These are phyloP conservation scores for Protomyces gravidus DNA, from an alignment of 1,139 yeast genomes.

Conservation along the genomic window DNA sequence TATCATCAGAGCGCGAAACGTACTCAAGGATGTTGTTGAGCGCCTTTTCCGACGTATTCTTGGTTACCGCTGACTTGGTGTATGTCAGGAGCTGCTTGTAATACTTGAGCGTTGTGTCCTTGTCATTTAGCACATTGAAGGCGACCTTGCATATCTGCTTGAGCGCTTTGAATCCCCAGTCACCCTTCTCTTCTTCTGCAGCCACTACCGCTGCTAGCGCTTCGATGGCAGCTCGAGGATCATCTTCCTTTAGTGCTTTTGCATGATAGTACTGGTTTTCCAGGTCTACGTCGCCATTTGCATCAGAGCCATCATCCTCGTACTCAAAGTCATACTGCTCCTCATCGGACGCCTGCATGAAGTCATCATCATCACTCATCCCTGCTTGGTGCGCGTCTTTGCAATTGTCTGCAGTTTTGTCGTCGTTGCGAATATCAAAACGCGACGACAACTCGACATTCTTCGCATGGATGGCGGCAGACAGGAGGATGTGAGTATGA, in stretches of 20 bases:
- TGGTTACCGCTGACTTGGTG: constrained; percentile 40
- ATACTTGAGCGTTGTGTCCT: constrained; percentile 41
- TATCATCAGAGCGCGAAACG: constrained; percentile 40
- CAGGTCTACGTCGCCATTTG: constrained; percentile 39
- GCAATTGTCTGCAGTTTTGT: neutral
- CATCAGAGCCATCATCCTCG: constrained; percentile 52
- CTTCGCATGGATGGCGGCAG: neutral
- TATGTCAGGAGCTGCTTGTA: constrained; percentile 40
- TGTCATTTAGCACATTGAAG: constrained; percentile 41
- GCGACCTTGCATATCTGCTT: constrained; percentile 63
- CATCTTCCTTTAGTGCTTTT: constrained; percentile 61
- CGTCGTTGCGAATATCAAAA: neutral
- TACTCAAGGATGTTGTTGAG: constrained; percentile 53
- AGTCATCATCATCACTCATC: constrained; percentile 27
- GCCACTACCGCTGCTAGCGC: constrained; percentile 45
- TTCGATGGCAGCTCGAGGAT: constrained; percentile 48
- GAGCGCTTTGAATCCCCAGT: constrained; percentile 52
- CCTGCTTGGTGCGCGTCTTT: neutral
- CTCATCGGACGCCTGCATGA: constrained; percentile 26
- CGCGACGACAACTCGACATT: neutral
- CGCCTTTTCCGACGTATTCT: constrained; percentile 59
- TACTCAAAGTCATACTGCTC: constrained; percentile 58
- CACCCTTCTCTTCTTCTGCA: constrained; percentile 38
- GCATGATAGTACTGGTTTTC: constrained; percentile 61
- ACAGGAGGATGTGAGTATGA: neutral